Conservation (phyloP, 805 yeast species). For the Monosporozyma servazzii region DNA sequence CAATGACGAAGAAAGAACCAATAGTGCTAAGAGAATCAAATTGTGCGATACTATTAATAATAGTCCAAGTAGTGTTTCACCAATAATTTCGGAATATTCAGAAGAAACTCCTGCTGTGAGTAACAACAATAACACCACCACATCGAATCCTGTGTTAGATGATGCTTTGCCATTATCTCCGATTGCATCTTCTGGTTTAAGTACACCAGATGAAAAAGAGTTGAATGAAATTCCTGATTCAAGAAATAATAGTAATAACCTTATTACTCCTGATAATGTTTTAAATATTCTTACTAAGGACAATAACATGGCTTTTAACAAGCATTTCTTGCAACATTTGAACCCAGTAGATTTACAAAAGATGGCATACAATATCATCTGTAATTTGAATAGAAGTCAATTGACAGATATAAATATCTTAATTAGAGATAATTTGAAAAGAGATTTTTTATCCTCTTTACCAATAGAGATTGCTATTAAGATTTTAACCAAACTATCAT, state of each 20-base stretch:
- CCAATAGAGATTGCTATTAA: conserved; percentile 69
- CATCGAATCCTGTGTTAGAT: conserved; percentile 7
- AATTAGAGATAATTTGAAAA: conserved; percentile 38
- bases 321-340: conserved; percentile 1
- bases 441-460: conserved; percentile 61
- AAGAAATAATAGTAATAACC: background rate
- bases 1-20: background rate
- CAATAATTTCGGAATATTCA: background rate
- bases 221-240: background rate
- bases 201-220: conserved; percentile 7
- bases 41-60: background rate
- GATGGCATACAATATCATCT: conserved; percentile 21
- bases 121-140: background rate
- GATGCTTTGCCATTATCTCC: conserved; percentile 27
- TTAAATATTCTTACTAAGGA: background rate
- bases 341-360: conserved; percentile 11
- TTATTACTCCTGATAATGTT: background rate
- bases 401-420: conserved; percentile 26
- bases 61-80: background rate
- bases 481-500: conserved; percentile 57
- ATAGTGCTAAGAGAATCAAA: background rate
- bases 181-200: conserved; percentile 26
- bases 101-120: background rate
- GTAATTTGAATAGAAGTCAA: conserved; percentile 20
- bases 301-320: background rate